Conservation (phyloP, 768 basidiomycete genomes). For the Boletus sp. region DNA sequence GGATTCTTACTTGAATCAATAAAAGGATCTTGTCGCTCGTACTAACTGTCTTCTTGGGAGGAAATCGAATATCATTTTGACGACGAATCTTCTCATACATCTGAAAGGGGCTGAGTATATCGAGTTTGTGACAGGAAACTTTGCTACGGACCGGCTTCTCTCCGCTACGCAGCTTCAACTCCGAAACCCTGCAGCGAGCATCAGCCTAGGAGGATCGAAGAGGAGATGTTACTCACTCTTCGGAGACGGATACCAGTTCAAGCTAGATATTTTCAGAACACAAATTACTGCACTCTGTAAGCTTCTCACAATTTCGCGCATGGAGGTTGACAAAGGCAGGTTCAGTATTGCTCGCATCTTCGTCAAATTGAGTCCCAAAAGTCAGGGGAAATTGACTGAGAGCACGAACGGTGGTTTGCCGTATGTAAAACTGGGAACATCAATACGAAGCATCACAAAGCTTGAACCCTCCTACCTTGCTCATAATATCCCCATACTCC, state of each 20-base stretch:
- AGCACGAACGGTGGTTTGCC: slow-evolving; percentile 57
- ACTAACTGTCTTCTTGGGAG: slow-evolving; percentile 66
- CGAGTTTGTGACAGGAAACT: neutral
- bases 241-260: slow-evolving; percentile 60
- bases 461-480: slow-evolving; percentile 53
- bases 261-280: slow-evolving; percentile 41
- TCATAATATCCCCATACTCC: slow-evolving; percentile 84
- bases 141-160: slow-evolving; percentile 61
- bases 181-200: slow-evolving; percentile 51
- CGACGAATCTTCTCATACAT: slow-evolving; percentile 66
- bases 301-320: slow-evolving; percentile 65
- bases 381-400: neutral
- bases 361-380: neutral
- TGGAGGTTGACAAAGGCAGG: slow-evolving; percentile 50
- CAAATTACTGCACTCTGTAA: neutral
- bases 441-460: neutral
- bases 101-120: slow-evolving; percentile 21
- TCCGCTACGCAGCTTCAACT: slow-evolving; percentile 66
- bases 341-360: slow-evolving; percentile 70
- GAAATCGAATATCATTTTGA: slow-evolving; percentile 79
- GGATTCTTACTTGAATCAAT: slow-evolving; percentile 62
- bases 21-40: slow-evolving; percentile 78
- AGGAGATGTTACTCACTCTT: slow-evolving; percentile 51
- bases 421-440: slow-evolving; percentile 64
- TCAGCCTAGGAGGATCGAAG: slow-evolving; percentile 1